These are phyloP conservation scores for Paramecium biaurelia DNA, from an alignment of 73 alveolate species.

Conservation along the genomic window DNA sequence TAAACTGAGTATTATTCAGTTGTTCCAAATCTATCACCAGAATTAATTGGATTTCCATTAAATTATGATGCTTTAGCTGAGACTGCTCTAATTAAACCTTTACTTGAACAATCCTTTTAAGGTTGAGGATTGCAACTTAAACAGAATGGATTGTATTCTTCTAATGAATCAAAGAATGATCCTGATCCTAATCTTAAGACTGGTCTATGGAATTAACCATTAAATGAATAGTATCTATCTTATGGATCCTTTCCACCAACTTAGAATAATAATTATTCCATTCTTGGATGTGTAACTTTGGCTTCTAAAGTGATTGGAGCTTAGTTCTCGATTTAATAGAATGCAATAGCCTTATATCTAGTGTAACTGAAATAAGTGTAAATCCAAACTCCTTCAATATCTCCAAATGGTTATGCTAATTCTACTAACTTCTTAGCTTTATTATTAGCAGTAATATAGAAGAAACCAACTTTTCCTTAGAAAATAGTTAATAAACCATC, in stretches of 20 bases:
- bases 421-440: neutral
- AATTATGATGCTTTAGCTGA: neutral
- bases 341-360: conserved; percentile 1
- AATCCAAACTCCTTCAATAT: conserved; percentile 49
- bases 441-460: neutral
- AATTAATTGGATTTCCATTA: neutral
- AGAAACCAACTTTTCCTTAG: conserved; percentile 22
- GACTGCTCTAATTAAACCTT: neutral
- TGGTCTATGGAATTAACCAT: conserved; percentile 44
- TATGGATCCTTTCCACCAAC: conserved; percentile 48
- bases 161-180: conserved; percentile 16
- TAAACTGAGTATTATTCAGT: conserved; percentile 9
- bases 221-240: neutral
- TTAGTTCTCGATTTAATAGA: neutral
- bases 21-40: neutral
- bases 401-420: conserved; percentile 8
- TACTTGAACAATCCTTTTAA: neutral
- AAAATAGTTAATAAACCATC: conserved; percentile 20
- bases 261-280: conserved; percentile 31
- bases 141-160: neutral
- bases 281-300: conserved; percentile 21
- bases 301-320: neutral
- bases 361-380: conserved; percentile 48
- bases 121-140: conserved; percentile 31
- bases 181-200: conserved; percentile 46